These are phyloP conservation scores for Tylopilus vinaceipallidus DNA, from an alignment of 768 basidiomycete genomes.

Conservation along the genomic window DNA sequence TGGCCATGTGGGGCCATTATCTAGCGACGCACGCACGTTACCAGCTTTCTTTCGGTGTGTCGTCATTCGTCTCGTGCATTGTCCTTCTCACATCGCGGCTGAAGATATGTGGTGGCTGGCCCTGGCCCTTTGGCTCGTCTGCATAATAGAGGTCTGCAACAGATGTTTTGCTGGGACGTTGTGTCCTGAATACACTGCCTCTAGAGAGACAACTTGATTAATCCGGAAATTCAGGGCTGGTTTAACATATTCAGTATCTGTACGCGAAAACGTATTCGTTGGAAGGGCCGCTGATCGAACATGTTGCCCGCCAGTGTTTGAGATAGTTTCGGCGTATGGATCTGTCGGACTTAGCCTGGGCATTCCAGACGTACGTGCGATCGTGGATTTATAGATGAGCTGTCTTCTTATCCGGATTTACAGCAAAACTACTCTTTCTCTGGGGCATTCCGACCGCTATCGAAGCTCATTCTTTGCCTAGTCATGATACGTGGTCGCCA, in stretches of 20 bases:
- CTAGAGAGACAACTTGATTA: constrained; percentile 58
- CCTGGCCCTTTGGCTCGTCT: constrained; percentile 80
- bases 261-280: constrained; percentile 35
- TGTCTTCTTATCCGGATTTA: constrained; percentile 1
- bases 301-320: constrained; percentile 58
- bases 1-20: constrained; percentile 73
- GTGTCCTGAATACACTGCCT: constrained; percentile 4
- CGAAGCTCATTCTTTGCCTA: constrained; percentile 80
- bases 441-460: constrained; percentile 74
- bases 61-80: background rate
- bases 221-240: constrained; percentile 56
- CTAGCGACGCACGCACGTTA: constrained; percentile 77
- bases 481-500: constrained; percentile 97
- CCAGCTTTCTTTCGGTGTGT: constrained; percentile 87
- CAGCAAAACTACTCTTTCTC: constrained; percentile 82
- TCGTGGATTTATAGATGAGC: background rate
- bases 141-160: constrained; percentile 81
- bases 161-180: background rate
- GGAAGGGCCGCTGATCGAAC: background rate
- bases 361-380: constrained; percentile 63
- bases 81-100: constrained; percentile 1
- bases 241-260: constrained; percentile 83
- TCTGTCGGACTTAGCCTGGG: constrained; percentile 90
- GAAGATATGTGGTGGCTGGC: constrained; percentile 96
- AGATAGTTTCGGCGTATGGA: constrained; percentile 85